Evolutionary conservation across 768 basidiomycete species (phyloP), one percentile per base, ranked within the genome.

Genomic region (Pulveroboletus sp.): DNA sequence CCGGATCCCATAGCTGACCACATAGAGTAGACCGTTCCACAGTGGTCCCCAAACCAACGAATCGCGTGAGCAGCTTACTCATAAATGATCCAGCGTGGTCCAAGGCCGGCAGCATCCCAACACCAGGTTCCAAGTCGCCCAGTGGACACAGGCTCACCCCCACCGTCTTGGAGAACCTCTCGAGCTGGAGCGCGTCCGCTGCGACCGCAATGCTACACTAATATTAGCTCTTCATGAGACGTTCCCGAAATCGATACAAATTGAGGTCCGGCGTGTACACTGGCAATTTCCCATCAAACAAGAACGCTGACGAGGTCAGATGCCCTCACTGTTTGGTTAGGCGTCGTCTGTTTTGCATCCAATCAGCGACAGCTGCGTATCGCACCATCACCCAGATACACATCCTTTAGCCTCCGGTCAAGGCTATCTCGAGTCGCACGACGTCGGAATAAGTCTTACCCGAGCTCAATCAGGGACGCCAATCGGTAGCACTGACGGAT

Each of bases 401-500:
- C 8, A 64, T 73, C 68, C 53, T 66, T 73, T 35, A 70, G 1
- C 30, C 57, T 58, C 4, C 69, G 67, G 46, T 73, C 58, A 3
- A 70, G 36, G 17, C 67, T 68, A 10, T 70, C 69, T 35, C 62
- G 57, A 43, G 49, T 55, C 35, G 52, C 60, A 41, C 36, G 59
- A 48, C 55, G 66, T 50, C 55, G 61, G 42, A 70, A 70, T 39
- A 61, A 41, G 36, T 71, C 72, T 58, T 85, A 82, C 46, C 83
- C 80, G 18, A 79, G 69, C 46, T 77, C 86, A 88, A 17, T 82
- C 70, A 30, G 76, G 72, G 8, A 73, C 54, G 8, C 54, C 79
- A 15, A 75, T 72, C 0, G 89, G 89, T 76, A 86, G 83, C 4
- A 78, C 68, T 77, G 80, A 84, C 51, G 87, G 84, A 57, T 83